Percentiles rank a stretch among this genome's conserved stretches.
These are phyloP conservation scores for Coemansia sp. DNA, from an alignment of 192 early-diverging fungal genomes.

Conservation along the genomic window DNA sequence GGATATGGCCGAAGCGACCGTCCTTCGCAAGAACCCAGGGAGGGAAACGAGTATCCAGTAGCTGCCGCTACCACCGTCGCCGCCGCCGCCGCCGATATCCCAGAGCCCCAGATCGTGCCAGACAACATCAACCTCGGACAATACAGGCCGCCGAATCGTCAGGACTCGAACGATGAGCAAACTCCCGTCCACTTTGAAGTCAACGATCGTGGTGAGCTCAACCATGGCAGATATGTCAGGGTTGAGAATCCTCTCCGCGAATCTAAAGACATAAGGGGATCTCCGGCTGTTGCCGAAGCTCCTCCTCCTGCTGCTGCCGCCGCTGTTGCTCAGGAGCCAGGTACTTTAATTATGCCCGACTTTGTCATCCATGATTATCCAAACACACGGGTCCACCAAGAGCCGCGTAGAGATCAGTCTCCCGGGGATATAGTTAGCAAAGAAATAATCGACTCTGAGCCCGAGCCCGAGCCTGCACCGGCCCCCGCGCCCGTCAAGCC, in stretches of 20 bases:
- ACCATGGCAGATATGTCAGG: not conserved
- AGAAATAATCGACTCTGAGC: not conserved
- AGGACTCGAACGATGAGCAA: not conserved
- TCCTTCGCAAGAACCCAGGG: not conserved
- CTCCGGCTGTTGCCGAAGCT: not conserved
- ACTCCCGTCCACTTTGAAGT: not conserved
- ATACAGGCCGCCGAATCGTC: not conserved
- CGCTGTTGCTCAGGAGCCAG: not conserved
- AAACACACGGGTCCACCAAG: not conserved
- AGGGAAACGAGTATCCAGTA: not conserved
- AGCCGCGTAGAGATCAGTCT: not conserved
- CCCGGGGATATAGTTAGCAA: not conserved
- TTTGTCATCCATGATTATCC: not conserved
- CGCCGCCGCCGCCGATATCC: not conserved
- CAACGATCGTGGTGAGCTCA: not conserved
- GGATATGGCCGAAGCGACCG: not conserved
- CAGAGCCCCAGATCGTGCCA: not conserved
- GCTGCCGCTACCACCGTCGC: not conserved
- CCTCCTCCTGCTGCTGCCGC: not conserved
- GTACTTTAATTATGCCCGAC: not conserved
- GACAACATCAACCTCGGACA: not conserved
- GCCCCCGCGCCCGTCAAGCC: not conserved
- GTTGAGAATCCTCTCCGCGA: not conserved
- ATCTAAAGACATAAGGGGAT: not conserved
- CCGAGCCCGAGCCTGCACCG: not conserved